Percentiles rank a stretch among this genome's conserved stretches.
Conservation (phyloP, 176 grass and related monocot genomes). For the Oryza nivara region DNA sequence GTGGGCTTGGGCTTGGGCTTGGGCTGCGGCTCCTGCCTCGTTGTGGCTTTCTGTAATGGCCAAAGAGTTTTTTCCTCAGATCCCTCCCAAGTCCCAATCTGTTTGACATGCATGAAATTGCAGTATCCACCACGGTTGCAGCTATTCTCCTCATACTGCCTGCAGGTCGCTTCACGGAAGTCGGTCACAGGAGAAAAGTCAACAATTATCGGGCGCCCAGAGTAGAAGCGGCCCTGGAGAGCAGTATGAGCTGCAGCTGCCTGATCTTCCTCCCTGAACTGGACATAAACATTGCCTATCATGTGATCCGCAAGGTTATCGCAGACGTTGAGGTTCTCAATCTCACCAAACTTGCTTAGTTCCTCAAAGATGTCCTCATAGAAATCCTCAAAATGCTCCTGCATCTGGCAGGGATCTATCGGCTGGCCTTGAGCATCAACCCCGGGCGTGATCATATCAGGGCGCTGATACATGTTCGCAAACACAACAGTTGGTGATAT, state of each 20-base stretch:
- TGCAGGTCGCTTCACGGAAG: conserved; percentile 52
- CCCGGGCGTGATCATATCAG: conserved; percentile 56
- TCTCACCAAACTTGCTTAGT: conserved; percentile 60
- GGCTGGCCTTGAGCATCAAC: conserved; percentile 58
- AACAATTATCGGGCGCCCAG: conserved; percentile 52
- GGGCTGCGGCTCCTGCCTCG: conserved; percentile 50
- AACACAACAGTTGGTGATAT: conserved; percentile 56
- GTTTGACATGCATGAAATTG: conserved; percentile 58
- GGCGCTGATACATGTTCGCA: conserved; percentile 53
- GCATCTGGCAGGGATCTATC: conserved; percentile 47
- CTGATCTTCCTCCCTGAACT: conserved; percentile 58
- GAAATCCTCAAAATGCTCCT: conserved; percentile 61
- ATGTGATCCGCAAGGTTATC: conserved; percentile 56
- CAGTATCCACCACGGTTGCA: conserved; percentile 51
- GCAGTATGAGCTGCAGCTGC: conserved; percentile 54
- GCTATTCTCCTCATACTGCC: conserved; percentile 44
- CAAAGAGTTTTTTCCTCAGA: conserved; percentile 49
- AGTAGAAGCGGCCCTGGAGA: conserved; percentile 52
- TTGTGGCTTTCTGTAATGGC: conserved; percentile 36
- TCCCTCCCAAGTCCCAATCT: conserved; percentile 50
- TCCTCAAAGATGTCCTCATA: conserved; percentile 56
- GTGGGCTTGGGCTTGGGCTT: conserved; percentile 49
- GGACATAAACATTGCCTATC: conserved; percentile 60
- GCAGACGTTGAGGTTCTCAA: conserved; percentile 53
- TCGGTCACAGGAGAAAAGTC: conserved; percentile 56